phyloP scores from a whole-genome alignment of 73 alveolate genomes.

The Loxodes magnus region DNA sequence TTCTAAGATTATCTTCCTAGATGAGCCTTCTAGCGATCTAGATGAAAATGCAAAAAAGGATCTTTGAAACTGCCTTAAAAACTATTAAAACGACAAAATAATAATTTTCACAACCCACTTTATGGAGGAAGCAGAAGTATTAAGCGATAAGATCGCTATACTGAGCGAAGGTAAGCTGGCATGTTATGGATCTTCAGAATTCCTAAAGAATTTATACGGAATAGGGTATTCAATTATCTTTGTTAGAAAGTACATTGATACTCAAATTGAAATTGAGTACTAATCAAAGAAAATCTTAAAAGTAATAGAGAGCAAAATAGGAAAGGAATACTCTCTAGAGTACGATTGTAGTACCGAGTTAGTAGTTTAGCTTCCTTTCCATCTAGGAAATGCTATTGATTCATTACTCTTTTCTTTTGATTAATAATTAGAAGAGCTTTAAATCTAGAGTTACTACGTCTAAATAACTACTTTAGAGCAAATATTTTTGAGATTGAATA shows the following conservation, averaged over 20 bases:
- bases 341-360: no score
- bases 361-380: slow-evolving; percentile 50
- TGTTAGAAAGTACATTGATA: no score
- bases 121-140: slow-evolving; percentile 60
- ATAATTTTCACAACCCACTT: slow-evolving; percentile 58
- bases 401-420: slow-evolving; percentile 61
- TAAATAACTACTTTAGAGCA: slow-evolving; percentile 90
- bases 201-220: slow-evolving; percentile 44
- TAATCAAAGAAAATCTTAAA: no score
- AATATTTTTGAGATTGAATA: slow-evolving; percentile 73
- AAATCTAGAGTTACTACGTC: slow-evolving; percentile 72
- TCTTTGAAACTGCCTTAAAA: slow-evolving; percentile 87
- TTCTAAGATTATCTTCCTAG: slow-evolving; percentile 50
- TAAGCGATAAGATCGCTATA: slow-evolving; percentile 68
- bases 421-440: slow-evolving; percentile 29
- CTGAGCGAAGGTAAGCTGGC: slow-evolving; percentile 56
- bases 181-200: slow-evolving; percentile 40
- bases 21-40: slow-evolving; percentile 93
- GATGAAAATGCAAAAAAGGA: slow-evolving; percentile 81
- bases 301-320: no score
- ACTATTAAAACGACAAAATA: slow-evolving; percentile 66
- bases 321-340: no score
- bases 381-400: slow-evolving; percentile 31
- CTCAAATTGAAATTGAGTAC: no score
- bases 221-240: slow-evolving; percentile 50